Base-by-base conservation (phyloP, 306 rosid species). In the Sesbania bispinosa region DNA sequence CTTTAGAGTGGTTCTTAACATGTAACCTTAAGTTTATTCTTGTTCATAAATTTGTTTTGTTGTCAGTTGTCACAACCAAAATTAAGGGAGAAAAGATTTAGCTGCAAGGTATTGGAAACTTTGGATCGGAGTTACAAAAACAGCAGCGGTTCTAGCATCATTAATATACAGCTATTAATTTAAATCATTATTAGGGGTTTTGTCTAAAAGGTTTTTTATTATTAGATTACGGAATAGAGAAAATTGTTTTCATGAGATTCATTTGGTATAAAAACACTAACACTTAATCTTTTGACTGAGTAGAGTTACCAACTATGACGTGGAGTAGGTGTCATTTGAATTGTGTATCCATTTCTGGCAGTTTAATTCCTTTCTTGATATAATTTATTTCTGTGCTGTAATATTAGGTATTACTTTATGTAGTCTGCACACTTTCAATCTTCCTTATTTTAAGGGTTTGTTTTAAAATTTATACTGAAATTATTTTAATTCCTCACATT, bases 41-140 rank as follows among this genome's bases (percentile, higher is more conserved):
- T 33, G 32, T n/a, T 76, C 32, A 36, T 13, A 45, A 75, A 33
- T 35, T 47, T 23, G 20, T 36, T 50, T 24, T 19, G 50, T 43
- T 21, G 45, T 61, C 52, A 24, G n/a, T n/a, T n/a, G n/a, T n/a
- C 51, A 69, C n/a, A 52, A n/a, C 59, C 7, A 15, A 24, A 48
- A 9, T 3, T 7, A 24, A 1, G 33, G 21, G 16, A 50, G 33
- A n/a, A n/a, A 24, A 50, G 51, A 10, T 20, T 21, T 62, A 36
- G 55, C 43, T 50, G 55, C 67, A 10, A 20, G 36, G 29, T 60
- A 50, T 77, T 23, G n/a, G 58, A 59, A 48, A 59, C 64, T 61
- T 53, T 23, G 64, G 67, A 61, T 45, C 65, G 4, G 21, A 32
- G 41, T 65, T 47, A 50, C 47, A 43, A 14, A 46, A 57, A 21